Conservation (phyloP, 1,139 yeast species). For the Chernovozyma aurita region DNA sequence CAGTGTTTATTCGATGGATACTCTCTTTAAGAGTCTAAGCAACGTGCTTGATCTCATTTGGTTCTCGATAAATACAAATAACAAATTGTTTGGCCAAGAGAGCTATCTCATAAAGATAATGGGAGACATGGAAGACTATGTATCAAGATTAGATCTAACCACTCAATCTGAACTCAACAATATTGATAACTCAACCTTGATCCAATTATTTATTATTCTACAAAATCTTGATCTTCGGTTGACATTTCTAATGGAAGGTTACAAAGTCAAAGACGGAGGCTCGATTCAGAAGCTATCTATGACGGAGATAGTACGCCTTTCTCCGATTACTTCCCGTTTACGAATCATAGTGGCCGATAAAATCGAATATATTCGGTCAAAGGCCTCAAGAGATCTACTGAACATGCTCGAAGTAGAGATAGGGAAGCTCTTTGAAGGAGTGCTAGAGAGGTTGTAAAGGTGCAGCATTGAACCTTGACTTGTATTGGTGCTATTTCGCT, state of each 20-base stretch:
- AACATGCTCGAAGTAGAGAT: conserved; percentile 32
- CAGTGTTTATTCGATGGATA: conserved; percentile 28
- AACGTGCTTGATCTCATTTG: conserved; percentile 51
- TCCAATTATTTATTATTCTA: conserved; percentile 33
- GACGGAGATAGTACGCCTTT: conserved; percentile 45
- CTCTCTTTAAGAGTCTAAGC: conserved; percentile 43
- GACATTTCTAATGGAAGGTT: conserved; percentile 40
- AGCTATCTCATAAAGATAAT: conserved; percentile 58
- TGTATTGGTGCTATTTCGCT: too few relatives aligned
- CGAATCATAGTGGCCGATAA: conserved; percentile 30
- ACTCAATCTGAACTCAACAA: conserved; percentile 7
- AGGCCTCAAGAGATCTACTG: conserved; percentile 14
- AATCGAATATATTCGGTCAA: conserved; percentile 13
- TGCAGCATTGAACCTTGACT: too few relatives aligned
- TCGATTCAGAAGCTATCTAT: conserved; percentile 20
- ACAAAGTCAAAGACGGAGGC: conserved; percentile 9
- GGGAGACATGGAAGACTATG: conserved; percentile 66
- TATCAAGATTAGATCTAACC: conserved; percentile 24
- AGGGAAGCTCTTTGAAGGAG: conserved; percentile 37
- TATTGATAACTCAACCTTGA: conserved; percentile 14
- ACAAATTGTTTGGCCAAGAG: conserved; percentile 48
- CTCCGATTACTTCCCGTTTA: conserved; percentile 44
- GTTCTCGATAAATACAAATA: conserved; percentile 40
- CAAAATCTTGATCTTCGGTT: conserved; percentile 42
- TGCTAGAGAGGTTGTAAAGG: conserved; percentile 25